A percentile compares a stretch with the other conserved stretches of the same genome.
phyloP scores from a whole-genome alignment of 441 rosid species.

The Macaranga tanarius region DNA sequence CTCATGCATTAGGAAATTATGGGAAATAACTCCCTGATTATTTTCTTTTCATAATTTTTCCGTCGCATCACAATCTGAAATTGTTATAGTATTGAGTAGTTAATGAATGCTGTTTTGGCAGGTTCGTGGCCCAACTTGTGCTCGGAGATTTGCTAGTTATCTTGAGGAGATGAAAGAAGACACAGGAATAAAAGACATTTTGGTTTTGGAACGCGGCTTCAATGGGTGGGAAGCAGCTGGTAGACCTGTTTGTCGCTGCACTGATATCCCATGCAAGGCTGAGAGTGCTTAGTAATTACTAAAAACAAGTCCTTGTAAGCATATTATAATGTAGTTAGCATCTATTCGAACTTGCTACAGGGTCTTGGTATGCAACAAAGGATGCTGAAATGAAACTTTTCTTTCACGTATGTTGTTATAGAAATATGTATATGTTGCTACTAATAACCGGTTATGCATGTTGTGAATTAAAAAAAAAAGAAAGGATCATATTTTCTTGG shows the following conservation, averaged over 20 bases:
- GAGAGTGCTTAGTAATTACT: constrained; percentile 27
- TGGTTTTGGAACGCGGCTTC: constrained; percentile 80
- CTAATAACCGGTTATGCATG: too few species aligned
- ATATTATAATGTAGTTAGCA: too few species aligned
- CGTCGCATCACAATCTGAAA: not conserved
- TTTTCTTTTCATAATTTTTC: not conserved
- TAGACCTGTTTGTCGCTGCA: constrained; percentile 75
- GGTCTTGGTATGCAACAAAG: too few species aligned
- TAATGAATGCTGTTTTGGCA: constrained; percentile 22
- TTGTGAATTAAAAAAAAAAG: too few species aligned
- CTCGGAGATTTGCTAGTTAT: constrained; percentile 64
- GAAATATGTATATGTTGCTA: too few species aligned
- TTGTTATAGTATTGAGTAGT: not conserved
- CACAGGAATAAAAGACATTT: constrained; percentile 60
- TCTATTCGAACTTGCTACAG: too few species aligned
- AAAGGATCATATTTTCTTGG: too few species aligned
- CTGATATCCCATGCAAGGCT: constrained; percentile 60
- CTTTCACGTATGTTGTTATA: too few species aligned
- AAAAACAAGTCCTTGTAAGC: not conserved
- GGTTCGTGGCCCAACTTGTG: constrained; percentile 96
- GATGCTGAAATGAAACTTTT: too few species aligned
- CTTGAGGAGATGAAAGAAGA: constrained; percentile 70
- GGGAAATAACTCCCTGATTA: not conserved
- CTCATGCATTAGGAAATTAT: not conserved
- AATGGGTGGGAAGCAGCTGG: constrained; percentile 94